Base-by-base conservation (phyloP, 2,329 filamentous ascomycete genomes). In the Colletotrichum tanaceti region DNA sequence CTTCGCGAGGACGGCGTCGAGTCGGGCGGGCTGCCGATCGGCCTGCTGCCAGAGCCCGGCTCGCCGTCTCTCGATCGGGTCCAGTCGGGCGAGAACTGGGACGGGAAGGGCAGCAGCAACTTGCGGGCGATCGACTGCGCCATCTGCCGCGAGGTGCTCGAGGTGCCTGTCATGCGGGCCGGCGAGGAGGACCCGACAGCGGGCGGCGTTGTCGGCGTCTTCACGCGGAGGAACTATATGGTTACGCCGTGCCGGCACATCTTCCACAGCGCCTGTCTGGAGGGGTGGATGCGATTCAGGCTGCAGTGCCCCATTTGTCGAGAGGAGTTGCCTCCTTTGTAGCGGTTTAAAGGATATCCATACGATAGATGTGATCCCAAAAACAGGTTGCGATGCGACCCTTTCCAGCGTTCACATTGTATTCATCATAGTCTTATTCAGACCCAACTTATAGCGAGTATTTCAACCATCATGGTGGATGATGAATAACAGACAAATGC, bases 221-320 rank as follows among this genome's bases (percentile, higher is more conserved):
- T 98, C 73, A 92, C 92, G 39, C 85, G 95, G 70, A 87, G 94
- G 58, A 85, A 88, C 73, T 98, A 98, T 80, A 99, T 99, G 96
- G 93, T 98, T 24, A 99, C 96, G 65, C 96, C 96, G 55, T 99
- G 96, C 79, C 85, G 94, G 63, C 96, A 99, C 81, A 94, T 98
- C 57, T 99, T 99, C 78, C 96, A 99, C 77, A 96, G 90, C 65
- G 84, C 86, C 39, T 99, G 96, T 79, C 82, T 99, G 73, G 95
- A 98, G 81, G 94, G 93, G 46, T 98, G 96, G 96, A 96, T 99
- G 92, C 87, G 93, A 76, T 94, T 97, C 78, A 84, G 95, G 66
- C 80, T 99, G 75, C 93, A 97, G 81, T 99, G 96, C 81, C 96
- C 96, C 1, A 98, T 97, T 72, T 98, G 96, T 80, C 87, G 96